Percentiles rank a stretch among this genome's conserved stretches.
Conservation (phyloP, 1,139 yeast species). For the Zygotorulaspora mrakii region DNA sequence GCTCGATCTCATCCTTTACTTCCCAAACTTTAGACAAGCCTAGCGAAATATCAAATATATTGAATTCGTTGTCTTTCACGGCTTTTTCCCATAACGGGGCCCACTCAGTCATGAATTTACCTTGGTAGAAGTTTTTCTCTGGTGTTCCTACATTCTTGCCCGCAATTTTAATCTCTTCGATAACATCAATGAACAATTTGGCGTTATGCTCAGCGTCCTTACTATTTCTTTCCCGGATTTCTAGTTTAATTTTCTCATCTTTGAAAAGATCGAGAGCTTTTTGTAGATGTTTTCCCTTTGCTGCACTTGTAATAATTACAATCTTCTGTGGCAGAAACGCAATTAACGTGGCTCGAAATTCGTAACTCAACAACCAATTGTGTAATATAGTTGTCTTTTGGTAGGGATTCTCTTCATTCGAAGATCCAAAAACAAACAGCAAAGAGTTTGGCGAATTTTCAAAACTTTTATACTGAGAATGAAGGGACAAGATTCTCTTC, state of each 20-base stretch:
- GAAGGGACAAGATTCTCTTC: slow-evolving; percentile 36
- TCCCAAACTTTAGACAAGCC: slow-evolving; percentile 62
- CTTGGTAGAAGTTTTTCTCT: slow-evolving; percentile 71
- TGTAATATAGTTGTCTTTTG: slow-evolving; percentile 85
- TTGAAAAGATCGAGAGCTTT: slow-evolving; percentile 28
- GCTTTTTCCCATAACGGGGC: slow-evolving; percentile 50
- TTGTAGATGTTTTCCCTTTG: slow-evolving; percentile 78
- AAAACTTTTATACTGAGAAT: slow-evolving; percentile 38
- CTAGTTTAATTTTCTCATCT: slow-evolving; percentile 43
- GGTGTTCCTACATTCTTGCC: slow-evolving; percentile 56
- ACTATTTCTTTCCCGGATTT: slow-evolving; percentile 66
- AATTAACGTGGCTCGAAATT: slow-evolving; percentile 85
- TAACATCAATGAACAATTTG: slow-evolving; percentile 58
- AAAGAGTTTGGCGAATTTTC: slow-evolving; percentile 51
- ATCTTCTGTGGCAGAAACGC: slow-evolving; percentile 60
- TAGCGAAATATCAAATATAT: slow-evolving; percentile 53
- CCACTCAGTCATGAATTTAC: slow-evolving; percentile 83
- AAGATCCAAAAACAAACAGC: slow-evolving; percentile 72
- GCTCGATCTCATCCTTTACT: slow-evolving; percentile 76
- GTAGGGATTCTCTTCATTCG: slow-evolving; percentile 85
- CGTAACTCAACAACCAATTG: slow-evolving; percentile 91
- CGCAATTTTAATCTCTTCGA: slow-evolving; percentile 46
- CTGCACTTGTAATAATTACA: slow-evolving; percentile 72
- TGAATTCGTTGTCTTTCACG: slow-evolving; percentile 40
- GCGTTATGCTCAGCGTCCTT: slow-evolving; percentile 78